These are phyloP conservation scores for Cymbopogon flexuosus DNA, from an alignment of 202 grass and related monocot genomes.

Conservation along the genomic window DNA sequence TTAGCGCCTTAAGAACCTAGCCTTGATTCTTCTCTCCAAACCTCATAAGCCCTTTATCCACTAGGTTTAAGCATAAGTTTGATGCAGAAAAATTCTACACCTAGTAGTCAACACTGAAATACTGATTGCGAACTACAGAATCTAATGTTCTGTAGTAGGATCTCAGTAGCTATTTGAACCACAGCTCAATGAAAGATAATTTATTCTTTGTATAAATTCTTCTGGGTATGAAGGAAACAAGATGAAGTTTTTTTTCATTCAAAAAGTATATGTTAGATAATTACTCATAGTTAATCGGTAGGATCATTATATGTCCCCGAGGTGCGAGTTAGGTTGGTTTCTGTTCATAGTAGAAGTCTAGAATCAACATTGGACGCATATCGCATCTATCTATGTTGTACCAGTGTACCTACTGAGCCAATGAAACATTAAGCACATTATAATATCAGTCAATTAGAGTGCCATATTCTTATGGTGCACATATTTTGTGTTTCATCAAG, in stretches of 20 bases:
- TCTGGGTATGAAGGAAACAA: not conserved
- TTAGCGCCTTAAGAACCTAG: too few relatives aligned
- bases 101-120: too few relatives aligned
- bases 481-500: not conserved
- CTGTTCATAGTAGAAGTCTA: not conserved
- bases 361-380: not conserved
- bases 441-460: not conserved
- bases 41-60: too few relatives aligned
- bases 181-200: not conserved
- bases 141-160: too few relatives aligned
- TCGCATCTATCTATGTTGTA: not conserved
- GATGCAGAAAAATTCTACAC: too few relatives aligned
- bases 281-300: not conserved
- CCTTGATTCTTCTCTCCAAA: too few relatives aligned
- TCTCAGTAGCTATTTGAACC: not conserved
- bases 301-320: not conserved
- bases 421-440: not conserved
- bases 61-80: too few relatives aligned
- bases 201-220: not conserved
- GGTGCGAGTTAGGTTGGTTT: not conserved
- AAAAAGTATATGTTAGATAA: not conserved
- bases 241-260: not conserved
- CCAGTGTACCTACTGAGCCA: not conserved
- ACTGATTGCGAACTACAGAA: too few relatives aligned
- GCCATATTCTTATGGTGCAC: not conserved